These are phyloP conservation scores for Malbranchea zuffiana DNA, from an alignment of 2,329 filamentous ascomycete species.

Conservation along the genomic window DNA sequence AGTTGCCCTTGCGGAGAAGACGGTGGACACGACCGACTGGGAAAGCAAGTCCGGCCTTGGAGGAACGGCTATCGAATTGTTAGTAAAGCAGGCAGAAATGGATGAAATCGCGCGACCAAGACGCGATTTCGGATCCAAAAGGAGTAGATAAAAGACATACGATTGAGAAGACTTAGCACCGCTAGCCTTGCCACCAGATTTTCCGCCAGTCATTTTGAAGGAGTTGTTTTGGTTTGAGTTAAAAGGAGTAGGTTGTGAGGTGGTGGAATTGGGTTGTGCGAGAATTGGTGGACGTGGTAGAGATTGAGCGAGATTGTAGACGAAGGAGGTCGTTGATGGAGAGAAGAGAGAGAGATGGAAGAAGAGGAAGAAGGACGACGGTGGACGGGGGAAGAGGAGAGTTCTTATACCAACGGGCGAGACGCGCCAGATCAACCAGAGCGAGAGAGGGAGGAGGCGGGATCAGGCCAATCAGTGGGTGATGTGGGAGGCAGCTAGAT, in stretches of 20 bases:
- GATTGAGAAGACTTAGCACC: slow-evolving; percentile 98
- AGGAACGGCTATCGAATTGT: slow-evolving; percentile 66
- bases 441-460: slow-evolving; percentile 19
- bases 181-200: slow-evolving; percentile 99
- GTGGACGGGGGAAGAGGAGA: slow-evolving; percentile 19
- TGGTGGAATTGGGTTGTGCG: slow-evolving; percentile 17
- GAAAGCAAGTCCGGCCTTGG: slow-evolving; percentile 98
- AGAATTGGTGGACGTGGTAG: slow-evolving; percentile 14
- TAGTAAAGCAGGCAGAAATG: slow-evolving; percentile 23
- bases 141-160: slow-evolving; percentile 54
- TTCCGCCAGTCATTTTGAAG: slow-evolving; percentile 99
- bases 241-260: slow-evolving; percentile 18
- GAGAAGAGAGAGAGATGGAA: slow-evolving; percentile 12
- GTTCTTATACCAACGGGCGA: slow-evolving; percentile 21
- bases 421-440: slow-evolving; percentile 36
- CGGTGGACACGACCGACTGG: slow-evolving; percentile 98
- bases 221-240: slow-evolving; percentile 27
- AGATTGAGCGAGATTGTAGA: slow-evolving; percentile 18
- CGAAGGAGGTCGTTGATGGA: slow-evolving; percentile 19
- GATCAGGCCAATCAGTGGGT: slow-evolving; percentile 30
- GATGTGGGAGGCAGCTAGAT: slow-evolving; percentile 16
- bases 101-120: slow-evolving; percentile 3
- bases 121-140: slow-evolving; percentile 2
- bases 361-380: slow-evolving; percentile 17
- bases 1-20: slow-evolving; percentile 98